These are phyloP conservation scores for Saitozyma podzolica DNA, from an alignment of 768 basidiomycete genomes.

Conservation along the genomic window DNA sequence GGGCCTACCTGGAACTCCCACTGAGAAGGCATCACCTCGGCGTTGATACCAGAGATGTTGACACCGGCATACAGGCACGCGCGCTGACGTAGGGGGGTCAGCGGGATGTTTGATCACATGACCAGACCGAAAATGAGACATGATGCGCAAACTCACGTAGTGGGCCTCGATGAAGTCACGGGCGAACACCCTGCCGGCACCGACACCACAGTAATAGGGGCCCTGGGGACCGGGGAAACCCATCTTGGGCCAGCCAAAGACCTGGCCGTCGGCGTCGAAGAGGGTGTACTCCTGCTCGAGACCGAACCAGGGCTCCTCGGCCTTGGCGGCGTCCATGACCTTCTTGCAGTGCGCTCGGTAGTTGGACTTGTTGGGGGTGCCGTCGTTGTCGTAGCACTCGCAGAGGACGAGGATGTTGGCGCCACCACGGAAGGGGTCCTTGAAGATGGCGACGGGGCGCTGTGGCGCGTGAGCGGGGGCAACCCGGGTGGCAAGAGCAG, in stretches of 20 bases:
- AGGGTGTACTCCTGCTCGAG: constrained; percentile 99
- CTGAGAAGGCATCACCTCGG: constrained; percentile 99
- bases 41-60: constrained; percentile 99
- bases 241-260: constrained; percentile 96
- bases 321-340: constrained; percentile 71
- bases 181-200: constrained; percentile 97
- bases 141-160: constrained; percentile 57
- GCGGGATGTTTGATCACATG: constrained; percentile 10
- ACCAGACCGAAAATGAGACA: not conserved
- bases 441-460: constrained; percentile 94
- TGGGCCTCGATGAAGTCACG: constrained; percentile 99
- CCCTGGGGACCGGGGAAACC: constrained; percentile 99
- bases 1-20: constrained; percentile 99
- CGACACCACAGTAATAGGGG: constrained; percentile 99
- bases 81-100: constrained; percentile 30
- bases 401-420: constrained; percentile 97
- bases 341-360: constrained; percentile 90
- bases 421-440: constrained; percentile 98
- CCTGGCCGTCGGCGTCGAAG: constrained; percentile 84
- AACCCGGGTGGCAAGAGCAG: not conserved
- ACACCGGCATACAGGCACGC: constrained; percentile 86
- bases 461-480: constrained; percentile 10
- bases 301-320: constrained; percentile 87
- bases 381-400: constrained; percentile 98
- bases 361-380: constrained; percentile 96